phyloP scores from a whole-genome alignment of 495 filamentous ascomycete species.

The Penicillium taxi region DNA sequence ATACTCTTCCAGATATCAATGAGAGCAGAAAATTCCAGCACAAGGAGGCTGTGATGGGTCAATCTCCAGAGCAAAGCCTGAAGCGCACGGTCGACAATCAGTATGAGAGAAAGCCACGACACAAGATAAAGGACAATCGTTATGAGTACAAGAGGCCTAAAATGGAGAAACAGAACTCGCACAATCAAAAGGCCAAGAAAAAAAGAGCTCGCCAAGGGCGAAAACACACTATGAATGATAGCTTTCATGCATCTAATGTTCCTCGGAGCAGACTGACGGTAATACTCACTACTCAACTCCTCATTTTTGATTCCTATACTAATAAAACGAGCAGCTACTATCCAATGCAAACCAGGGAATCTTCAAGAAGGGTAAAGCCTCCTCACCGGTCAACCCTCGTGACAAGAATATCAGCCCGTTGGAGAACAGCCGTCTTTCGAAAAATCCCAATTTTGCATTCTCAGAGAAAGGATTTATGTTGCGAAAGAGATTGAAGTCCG shows the following conservation, averaged over 20 bases:
- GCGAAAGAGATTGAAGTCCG: background rate
- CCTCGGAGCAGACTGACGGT: slow-evolving; percentile 56
- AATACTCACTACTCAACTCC: slow-evolving; percentile 14
- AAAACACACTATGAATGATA: slow-evolving; percentile 48
- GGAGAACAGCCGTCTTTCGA: background rate
- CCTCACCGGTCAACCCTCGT: slow-evolving; percentile 45
- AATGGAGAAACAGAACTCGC: slow-evolving; percentile 10
- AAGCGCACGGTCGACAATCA: slow-evolving; percentile 1
- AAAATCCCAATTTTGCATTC: background rate
- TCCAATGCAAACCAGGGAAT: slow-evolving; percentile 46
- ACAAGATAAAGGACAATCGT: slow-evolving; percentile 53
- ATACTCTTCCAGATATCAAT: no score
- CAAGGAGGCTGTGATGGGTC: no score
- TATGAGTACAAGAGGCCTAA: slow-evolving; percentile 35
- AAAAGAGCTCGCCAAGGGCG: slow-evolving; percentile 25
- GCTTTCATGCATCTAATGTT: slow-evolving; percentile 59
- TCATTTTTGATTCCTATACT: slow-evolving; percentile 14
- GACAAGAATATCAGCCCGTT: slow-evolving; percentile 24
- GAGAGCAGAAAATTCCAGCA: no score
- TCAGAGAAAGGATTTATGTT: background rate
- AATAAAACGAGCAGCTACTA: slow-evolving; percentile 46
- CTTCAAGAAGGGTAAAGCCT: slow-evolving; percentile 64
- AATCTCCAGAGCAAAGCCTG: background rate
- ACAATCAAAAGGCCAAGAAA: slow-evolving; percentile 28
- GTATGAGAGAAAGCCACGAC: slow-evolving; percentile 53